phyloP scores from a whole-genome alignment of 805 yeast species.

The Starmera caribaea region DNA sequence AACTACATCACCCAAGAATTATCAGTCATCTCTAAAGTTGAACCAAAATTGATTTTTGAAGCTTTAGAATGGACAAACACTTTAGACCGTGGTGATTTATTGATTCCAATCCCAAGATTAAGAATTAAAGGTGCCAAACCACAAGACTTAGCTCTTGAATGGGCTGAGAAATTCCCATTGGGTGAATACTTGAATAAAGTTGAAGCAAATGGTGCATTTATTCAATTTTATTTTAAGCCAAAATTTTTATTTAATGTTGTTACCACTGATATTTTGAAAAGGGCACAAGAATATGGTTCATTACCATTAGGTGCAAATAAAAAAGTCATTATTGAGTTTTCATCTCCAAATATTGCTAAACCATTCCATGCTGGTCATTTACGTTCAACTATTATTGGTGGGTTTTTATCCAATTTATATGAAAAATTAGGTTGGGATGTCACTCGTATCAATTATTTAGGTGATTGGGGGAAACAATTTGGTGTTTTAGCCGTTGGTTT shows the following conservation, averaged over 20 bases:
- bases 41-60: conserved; percentile 57
- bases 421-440: conserved; percentile 93
- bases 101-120: conserved; percentile 88
- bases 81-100: conserved; percentile 84
- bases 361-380: conserved; percentile 99
- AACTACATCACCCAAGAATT: conserved; percentile 80
- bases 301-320: conserved; percentile 66
- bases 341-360: conserved; percentile 97
- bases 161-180: conserved; percentile 70
- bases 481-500: conserved; percentile 94
- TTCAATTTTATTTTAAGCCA: conserved; percentile 80
- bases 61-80: conserved; percentile 84
- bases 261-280: conserved; percentile 55
- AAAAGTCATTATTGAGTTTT: conserved; percentile 75
- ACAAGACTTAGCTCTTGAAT: conserved; percentile 60
- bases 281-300: conserved; percentile 57
- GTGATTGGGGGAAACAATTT: conserved; percentile 99
- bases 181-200: conserved; percentile 63
- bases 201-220: conserved; percentile 78
- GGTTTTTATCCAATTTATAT: conserved; percentile 82
- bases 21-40: conserved; percentile 63
- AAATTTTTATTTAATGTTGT: conserved; percentile 58
- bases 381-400: conserved; percentile 96
- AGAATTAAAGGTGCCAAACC: conserved; percentile 77
- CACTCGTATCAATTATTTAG: conserved; percentile 83